Evolutionary conservation across 495 filamentous ascomycete genomes (phyloP), one percentile per base, ranked within the genome.

Genomic region (Penicillium daleae): DNA sequence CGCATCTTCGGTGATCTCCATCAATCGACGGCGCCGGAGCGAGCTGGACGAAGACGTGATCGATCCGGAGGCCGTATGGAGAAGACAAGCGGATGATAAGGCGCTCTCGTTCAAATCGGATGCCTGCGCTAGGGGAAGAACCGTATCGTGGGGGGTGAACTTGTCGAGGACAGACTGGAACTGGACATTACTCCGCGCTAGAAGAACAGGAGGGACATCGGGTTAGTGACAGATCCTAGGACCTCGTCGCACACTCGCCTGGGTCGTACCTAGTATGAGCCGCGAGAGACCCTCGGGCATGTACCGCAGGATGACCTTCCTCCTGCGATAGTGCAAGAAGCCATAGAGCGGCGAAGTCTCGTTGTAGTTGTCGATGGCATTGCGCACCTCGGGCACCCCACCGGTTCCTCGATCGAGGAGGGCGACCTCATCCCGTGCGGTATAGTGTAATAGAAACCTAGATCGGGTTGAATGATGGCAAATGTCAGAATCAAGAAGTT

Each of bases 381-480:
- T 87, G 59, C 93, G 87, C 52, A 95, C 85, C 71, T 97, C 96
- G 66, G 87, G 83, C 35, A 96, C 90, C 54, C 95, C 95, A 59
- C 91, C 91, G 68, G 79, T 90, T 37, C 96, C 95, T 60, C 85
- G 86, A 42, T 83, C 86, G 22, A 93, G 82, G 27, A 98, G 78
- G 64, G 91, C 88, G 21, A 98, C 85, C 67, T 93, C 92, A 80
- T 98, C 95, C 70, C 95, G 88, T 62, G 90, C 89, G 48, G 85
- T 82, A 73, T 99, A 99, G 70, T 95, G 93, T 60, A 98, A 87
- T 59, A 98, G 86, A 74, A 99, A 93, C 95, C 95, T 98, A 64
- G 53, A 32, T 32, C 37, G 46, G 12, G 39, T 31, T 46, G 58
- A 56, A 48, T 51, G 26, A 51, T 22, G 50, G 65, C 31, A 62